phyloP scores from a whole-genome alignment of 805 yeast genomes.

The Yarrowia sp. region DNA sequence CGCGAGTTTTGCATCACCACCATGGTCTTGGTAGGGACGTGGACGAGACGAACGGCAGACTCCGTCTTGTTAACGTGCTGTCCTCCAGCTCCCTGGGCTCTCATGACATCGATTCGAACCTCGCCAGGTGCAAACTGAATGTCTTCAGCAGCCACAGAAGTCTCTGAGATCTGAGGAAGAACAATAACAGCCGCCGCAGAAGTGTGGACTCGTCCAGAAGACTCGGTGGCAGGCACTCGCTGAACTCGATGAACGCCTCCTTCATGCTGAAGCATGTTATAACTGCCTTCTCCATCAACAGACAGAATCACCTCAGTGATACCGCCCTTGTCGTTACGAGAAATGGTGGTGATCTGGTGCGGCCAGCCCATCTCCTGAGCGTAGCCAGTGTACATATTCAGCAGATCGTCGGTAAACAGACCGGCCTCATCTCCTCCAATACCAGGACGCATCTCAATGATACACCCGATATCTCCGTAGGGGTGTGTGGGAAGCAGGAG shows the following conservation, averaged over 20 bases:
- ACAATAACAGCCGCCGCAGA: constrained; percentile 96
- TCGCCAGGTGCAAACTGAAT: constrained; percentile 84
- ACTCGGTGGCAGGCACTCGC: constrained; percentile 89
- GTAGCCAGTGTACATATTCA: constrained; percentile 80
- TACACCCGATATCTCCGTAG: constrained; percentile 76
- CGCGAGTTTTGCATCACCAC: constrained; percentile 94
- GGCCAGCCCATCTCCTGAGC: constrained; percentile 74
- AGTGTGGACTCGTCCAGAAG: constrained; percentile 93
- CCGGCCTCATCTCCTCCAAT: constrained; percentile 96
- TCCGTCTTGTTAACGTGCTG: constrained; percentile 98
- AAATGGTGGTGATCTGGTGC: constrained; percentile 62
- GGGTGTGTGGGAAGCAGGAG: constrained; percentile 75
- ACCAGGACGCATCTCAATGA: constrained; percentile 90
- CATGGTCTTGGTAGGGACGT: constrained; percentile 86
- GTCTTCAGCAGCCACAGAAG: constrained; percentile 59
- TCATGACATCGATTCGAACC: constrained; percentile 92
- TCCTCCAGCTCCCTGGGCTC: constrained; percentile 97
- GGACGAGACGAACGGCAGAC: constrained; percentile 93
- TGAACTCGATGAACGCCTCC: constrained; percentile 98
- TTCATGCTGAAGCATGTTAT: constrained; percentile 75
- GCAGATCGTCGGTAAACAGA: constrained; percentile 79
- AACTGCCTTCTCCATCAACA: constrained; percentile 79
- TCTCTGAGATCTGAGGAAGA: constrained; percentile 71
- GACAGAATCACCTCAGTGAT: constrained; percentile 76
- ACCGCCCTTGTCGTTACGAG: constrained; percentile 64